phyloP scores from a whole-genome alignment of 805 yeast genomes.

The Yarrowia sp. region DNA sequence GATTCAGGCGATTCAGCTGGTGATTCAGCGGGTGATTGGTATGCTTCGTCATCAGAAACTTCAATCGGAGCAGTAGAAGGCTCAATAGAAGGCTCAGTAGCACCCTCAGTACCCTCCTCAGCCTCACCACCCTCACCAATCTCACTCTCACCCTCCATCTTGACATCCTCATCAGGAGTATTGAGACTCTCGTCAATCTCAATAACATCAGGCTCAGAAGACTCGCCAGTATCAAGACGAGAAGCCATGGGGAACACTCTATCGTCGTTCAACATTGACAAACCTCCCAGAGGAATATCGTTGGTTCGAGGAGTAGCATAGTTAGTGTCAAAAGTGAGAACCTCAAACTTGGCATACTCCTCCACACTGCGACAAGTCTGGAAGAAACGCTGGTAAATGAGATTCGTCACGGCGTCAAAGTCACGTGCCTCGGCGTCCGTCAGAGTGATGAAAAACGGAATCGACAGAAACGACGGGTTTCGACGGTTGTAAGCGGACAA shows the following conservation, averaged over 20 bases:
- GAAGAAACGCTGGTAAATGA: constrained; percentile 39
- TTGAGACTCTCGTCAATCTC: not conserved
- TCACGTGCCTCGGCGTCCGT: constrained; percentile 52
- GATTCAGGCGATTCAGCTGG: not conserved
- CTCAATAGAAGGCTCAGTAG: not conserved
- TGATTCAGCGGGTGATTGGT: not conserved
- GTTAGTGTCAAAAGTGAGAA: not conserved
- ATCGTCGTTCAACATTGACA: constrained; percentile 2
- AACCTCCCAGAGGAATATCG: constrained; percentile 1
- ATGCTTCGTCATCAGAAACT: not conserved
- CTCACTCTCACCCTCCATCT: not conserved
- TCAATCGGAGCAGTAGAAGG: not conserved
- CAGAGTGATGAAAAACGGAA: constrained; percentile 71
- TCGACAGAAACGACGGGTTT: constrained; percentile 51
- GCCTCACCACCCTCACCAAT: not conserved
- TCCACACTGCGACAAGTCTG: not conserved
- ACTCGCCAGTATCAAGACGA: constrained; percentile 6
- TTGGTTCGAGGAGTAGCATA: constrained; percentile 10
- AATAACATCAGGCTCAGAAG: constrained; percentile 8
- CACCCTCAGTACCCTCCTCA: not conserved
- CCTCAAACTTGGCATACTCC: not conserved
- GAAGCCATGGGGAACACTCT: constrained; percentile 9
- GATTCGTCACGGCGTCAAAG: constrained; percentile 56
- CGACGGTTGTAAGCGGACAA: not conserved
- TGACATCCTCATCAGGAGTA: constrained; percentile 13